Base-by-base conservation (phyloP, 2,329 filamentous ascomycete genomes). In the Xylariales sp. region DNA sequence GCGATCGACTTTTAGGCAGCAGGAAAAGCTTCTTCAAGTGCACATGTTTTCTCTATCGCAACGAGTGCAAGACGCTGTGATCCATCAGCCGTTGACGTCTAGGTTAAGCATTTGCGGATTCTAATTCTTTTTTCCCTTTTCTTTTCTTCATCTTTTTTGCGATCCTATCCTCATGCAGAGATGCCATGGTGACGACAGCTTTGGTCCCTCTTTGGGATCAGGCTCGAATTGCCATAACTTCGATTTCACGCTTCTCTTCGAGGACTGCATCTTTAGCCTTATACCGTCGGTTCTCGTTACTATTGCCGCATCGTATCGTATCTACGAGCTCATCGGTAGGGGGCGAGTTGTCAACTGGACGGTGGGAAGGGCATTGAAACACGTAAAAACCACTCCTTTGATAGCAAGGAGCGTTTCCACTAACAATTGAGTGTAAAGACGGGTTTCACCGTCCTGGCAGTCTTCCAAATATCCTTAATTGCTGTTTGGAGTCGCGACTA, bases 161-260 rank as follows among this genome's bases (percentile, higher is more conserved):
- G n/a, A n/a, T n/a, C n/a, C n/a, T n/a, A n/a, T n/a, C n/a, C n/a
- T n/a, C n/a, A 40, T 40, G 38, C 28, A 40, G 38, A 22, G 38
- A 33, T 40, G 38, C 38, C 10, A 40, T n/a, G 20, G 15, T 18
- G 38, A 33, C 14, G n/a, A 39, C 14, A 31, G 20, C 21, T 40
- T 40, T 25, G 38, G 38, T 27, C 38, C 38, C 38, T 8, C 38
- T 11, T 16, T 40, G 38, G 28, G 28, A 27, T 20, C 29, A 15
- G 38, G 38, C 29, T 21, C 18, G 15, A 29, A 33, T 8, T 40
- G 38, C 20, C 29, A 40, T 29, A 40, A 27, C 19, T 40, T 40
- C 18, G 38, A 40, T 25, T 40, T 40, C 28, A 40, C 38, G n/a
- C 15, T 40, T 12, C 12, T 22, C 7, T 40, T 40, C 25, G 38